These are phyloP conservation scores for Fusarium sp. DNA, from an alignment of 2,329 filamentous ascomycete genomes.

Conservation along the genomic window DNA sequence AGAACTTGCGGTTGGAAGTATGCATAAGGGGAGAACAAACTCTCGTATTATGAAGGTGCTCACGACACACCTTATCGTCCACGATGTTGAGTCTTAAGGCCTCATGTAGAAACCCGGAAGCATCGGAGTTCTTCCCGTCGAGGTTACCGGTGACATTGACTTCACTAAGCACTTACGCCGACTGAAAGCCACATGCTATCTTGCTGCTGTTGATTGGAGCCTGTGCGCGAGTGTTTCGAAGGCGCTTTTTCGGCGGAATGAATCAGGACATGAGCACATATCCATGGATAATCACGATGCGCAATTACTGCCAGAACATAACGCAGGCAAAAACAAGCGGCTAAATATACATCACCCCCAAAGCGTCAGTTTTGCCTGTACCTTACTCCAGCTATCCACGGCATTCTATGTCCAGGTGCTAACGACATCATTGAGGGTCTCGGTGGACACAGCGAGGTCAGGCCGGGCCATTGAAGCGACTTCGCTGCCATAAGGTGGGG, in stretches of 20 bases:
- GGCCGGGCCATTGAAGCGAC: slow-evolving; percentile 29
- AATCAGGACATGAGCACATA: slow-evolving; percentile 7
- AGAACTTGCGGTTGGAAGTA: slow-evolving; percentile 22
- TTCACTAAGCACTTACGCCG: background rate
- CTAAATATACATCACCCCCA: slow-evolving; percentile 25
- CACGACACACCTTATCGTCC: background rate
- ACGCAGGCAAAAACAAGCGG: slow-evolving; percentile 26
- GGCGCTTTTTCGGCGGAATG: slow-evolving; percentile 20
- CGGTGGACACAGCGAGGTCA: slow-evolving; percentile 39
- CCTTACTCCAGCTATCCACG: slow-evolving; percentile 27
- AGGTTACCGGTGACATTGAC: slow-evolving; percentile 7
- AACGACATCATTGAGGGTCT: slow-evolving; percentile 41
- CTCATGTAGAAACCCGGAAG: slow-evolving; percentile 9
- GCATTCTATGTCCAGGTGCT: slow-evolving; percentile 36
- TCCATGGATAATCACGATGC: slow-evolving; percentile 17
- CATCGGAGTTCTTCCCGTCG: slow-evolving; percentile 35
- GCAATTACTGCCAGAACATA: background rate
- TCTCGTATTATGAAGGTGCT: background rate
- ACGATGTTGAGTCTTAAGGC: background rate
- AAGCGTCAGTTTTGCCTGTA: background rate
- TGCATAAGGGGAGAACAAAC: background rate
- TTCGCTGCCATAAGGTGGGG: slow-evolving; percentile 28
- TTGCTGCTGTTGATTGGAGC: slow-evolving; percentile 1
- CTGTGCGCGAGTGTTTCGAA: slow-evolving; percentile 2
- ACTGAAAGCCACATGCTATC: slow-evolving; percentile 23